Percentiles rank a stretch among this genome's conserved stretches.
Evolutionary conservation across 257 asterid genomes (phyloP).

Genomic region (Penstemon eatonii): DNA sequence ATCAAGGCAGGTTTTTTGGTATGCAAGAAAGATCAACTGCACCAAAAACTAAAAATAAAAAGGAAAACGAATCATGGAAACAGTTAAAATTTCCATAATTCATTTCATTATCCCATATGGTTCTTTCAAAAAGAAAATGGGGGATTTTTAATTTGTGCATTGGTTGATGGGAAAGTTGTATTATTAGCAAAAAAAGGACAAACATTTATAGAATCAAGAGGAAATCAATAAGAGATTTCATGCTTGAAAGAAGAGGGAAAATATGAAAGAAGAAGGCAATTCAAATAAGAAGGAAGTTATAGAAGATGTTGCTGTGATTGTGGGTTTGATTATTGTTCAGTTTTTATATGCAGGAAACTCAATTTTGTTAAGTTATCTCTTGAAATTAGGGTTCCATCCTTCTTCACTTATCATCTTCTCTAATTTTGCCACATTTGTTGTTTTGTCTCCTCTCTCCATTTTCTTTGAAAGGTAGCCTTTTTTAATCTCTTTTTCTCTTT

Average conservation of each 20-base stretch:
- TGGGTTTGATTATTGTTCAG: conserved; percentile 68
- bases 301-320: conserved; percentile 51
- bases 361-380: conserved; percentile 59
- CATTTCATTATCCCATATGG: conserved; percentile 10
- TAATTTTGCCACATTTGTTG: conserved; percentile 62
- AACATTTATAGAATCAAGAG: not conserved
- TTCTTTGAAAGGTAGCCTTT: conserved; percentile 59
- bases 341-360: conserved; percentile 78
- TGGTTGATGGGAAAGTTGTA: conserved; percentile 18
- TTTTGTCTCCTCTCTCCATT: conserved; percentile 64
- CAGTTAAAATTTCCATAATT: not conserved
- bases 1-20: not conserved
- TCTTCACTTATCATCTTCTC: conserved; percentile 71
- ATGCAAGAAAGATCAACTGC: conserved; percentile 4
- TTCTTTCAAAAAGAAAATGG: not conserved
- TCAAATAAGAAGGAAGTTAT: conserved; percentile 35
- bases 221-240: conserved; percentile 18
- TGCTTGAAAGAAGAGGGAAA: conserved; percentile 17
- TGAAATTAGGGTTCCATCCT: conserved; percentile 65
- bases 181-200: not conserved
- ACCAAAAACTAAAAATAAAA: not conserved
- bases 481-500: not conserved
- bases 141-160: not conserved
- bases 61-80: not conserved
- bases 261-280: conserved; percentile 27